Evolutionary conservation across 2,329 filamentous ascomycete species (phyloP).

Genomic region (Penicillium sp.): DNA sequence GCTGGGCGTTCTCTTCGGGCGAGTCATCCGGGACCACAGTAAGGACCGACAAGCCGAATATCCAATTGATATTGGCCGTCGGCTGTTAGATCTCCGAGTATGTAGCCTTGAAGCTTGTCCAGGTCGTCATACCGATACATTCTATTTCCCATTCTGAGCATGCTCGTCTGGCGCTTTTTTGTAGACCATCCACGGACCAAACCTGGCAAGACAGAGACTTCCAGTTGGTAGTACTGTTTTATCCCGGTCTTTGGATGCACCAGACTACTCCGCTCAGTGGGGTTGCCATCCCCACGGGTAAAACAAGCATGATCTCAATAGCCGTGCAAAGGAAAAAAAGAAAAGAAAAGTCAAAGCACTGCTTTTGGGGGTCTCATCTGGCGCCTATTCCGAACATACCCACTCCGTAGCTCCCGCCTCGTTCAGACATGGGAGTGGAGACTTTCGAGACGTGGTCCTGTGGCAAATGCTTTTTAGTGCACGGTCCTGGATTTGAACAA

Average conservation of each 20-base stretch:
- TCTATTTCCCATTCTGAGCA: not conserved
- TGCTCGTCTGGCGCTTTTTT: not conserved
- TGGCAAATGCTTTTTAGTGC: not conserved
- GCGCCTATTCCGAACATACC: slow-evolving; percentile 45
- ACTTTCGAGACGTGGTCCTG: slow-evolving; percentile 42
- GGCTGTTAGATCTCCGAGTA: not conserved
- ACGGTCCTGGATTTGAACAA: not conserved
- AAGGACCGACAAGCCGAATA: not conserved
- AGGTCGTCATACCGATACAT: not conserved
- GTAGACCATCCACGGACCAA: not conserved
- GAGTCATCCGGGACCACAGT: not conserved
- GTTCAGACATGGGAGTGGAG: slow-evolving; percentile 37
- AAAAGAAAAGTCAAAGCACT: slow-evolving; percentile 7
- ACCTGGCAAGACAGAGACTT: too few relatives aligned
- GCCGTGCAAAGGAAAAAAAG: slow-evolving; percentile 4
- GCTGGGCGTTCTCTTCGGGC: not conserved
- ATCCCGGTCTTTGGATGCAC: not conserved
- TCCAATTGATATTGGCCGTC: not conserved
- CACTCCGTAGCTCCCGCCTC: slow-evolving; percentile 41
- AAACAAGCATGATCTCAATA: not conserved
- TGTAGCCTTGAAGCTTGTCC: not conserved
- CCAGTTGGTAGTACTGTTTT: not conserved
- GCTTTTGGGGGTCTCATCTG: slow-evolving; percentile 30
- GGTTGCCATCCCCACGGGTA: not conserved
- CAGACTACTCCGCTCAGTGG: not conserved